Conservation (phyloP, 2,329 filamentous ascomycete species). For the Ophiobolus disseminans region DNA sequence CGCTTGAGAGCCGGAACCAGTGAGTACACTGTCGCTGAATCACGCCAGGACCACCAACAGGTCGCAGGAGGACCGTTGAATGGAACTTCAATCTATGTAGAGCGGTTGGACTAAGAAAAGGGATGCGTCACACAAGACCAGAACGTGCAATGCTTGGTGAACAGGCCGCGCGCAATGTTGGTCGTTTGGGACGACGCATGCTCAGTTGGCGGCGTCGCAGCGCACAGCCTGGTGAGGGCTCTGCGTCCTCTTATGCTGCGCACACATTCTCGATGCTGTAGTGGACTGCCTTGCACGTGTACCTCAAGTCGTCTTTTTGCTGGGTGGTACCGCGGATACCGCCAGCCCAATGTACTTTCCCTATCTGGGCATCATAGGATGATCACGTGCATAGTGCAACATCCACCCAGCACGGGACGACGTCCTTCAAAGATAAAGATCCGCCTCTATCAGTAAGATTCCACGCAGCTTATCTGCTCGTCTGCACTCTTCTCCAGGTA, state of each 20-base stretch:
- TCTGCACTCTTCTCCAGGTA: background rate
- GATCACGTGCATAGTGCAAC: slow-evolving; percentile 3
- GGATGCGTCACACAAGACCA: slow-evolving; percentile 1
- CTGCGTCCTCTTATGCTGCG: too few relatives aligned
- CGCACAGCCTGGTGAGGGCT: too few relatives aligned
- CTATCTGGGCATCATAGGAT: background rate
- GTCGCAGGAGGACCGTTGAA: slow-evolving; percentile 14
- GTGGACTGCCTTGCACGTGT: background rate
- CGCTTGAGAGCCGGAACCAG: slow-evolving; percentile 1
- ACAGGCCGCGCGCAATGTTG: background rate
- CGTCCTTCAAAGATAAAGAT: background rate
- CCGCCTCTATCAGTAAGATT: background rate
- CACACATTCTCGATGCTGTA: too few relatives aligned
- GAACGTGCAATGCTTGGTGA: slow-evolving; percentile 4
- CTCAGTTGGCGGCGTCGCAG: too few relatives aligned
- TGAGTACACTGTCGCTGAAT: background rate
- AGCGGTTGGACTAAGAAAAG: background rate
- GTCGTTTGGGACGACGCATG: background rate
- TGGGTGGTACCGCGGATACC: background rate
- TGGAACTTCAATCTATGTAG: slow-evolving; percentile 13
- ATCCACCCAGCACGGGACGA: background rate
- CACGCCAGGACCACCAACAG: slow-evolving; percentile 11
- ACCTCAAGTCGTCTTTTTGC: background rate
- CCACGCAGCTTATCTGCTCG: slow-evolving; percentile 1
- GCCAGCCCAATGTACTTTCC: slow-evolving; percentile 4